These are phyloP conservation scores for Phytophthora cryptogea DNA, from an alignment of 352 stramenopile species.

Conservation along the genomic window DNA sequence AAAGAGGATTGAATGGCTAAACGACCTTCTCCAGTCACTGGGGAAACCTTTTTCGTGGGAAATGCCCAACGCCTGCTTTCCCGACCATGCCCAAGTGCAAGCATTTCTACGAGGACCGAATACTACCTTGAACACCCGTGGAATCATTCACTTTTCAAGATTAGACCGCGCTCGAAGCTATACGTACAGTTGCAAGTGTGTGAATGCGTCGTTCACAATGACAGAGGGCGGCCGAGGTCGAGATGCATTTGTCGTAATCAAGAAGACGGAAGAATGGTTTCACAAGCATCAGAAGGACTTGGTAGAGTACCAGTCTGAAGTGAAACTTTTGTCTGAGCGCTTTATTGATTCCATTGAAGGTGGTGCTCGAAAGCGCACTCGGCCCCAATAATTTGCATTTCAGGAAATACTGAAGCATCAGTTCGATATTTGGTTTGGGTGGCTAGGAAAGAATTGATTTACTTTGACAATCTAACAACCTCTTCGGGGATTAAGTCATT, in stretches of 20 bases:
- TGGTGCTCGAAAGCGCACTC: background rate
- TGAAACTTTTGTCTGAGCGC: background rate
- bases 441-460: no score
- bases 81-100: conserved; percentile 8
- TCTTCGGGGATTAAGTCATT: no score
- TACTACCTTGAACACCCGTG: background rate
- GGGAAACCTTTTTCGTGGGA: conserved; percentile 26
- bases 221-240: background rate
- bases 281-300: background rate
- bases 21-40: conserved; percentile 9
- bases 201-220: background rate
- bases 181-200: background rate
- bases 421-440: no score
- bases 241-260: background rate
- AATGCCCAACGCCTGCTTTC: conserved; percentile 15
- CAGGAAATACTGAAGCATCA: no score
- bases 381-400: no score
- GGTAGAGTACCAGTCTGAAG: background rate
- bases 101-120: conserved; percentile 11
- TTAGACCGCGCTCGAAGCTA: background rate
- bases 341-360: background rate
- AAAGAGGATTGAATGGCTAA: conserved; percentile 15
- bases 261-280: conserved; percentile 4
- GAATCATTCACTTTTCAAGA: background rate
- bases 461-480: no score